phyloP scores from a whole-genome alignment of 225 moss, liverwort and hornwort species.

The Pseudisothecium myosuroides region DNA sequence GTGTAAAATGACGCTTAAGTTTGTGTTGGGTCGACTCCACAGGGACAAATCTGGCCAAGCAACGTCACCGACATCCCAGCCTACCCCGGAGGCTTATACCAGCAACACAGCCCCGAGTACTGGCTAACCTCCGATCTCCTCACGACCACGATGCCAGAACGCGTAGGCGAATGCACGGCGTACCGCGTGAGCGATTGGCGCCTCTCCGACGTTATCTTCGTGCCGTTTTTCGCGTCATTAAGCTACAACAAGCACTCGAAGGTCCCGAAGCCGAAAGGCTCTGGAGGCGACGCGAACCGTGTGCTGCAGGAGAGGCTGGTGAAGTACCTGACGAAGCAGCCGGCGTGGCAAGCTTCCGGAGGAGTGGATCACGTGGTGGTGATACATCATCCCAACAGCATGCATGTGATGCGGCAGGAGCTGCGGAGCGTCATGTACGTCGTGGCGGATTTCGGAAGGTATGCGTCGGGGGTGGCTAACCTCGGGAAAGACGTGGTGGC shows the following conservation, averaged over 20 bases:
- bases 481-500: conserved; percentile 37
- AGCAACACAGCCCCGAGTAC: conserved; percentile 71
- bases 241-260: conserved; percentile 46
- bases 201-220: conserved; percentile 47
- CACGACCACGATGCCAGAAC: conserved; percentile 27
- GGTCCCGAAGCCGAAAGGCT: neutral
- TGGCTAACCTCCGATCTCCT: conserved; percentile 62
- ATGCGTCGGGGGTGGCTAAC: conserved; percentile 4
- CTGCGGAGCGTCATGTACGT: conserved; percentile 27
- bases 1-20: neutral
- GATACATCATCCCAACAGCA: conserved; percentile 47
- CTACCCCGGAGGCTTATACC: conserved; percentile 59
- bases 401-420: neutral
- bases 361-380: conserved; percentile 32
- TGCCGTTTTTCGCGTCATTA: conserved; percentile 67
- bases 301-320: conserved; percentile 40
- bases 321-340: conserved; percentile 13
- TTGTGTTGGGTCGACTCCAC: neutral
- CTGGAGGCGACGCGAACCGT: neutral
- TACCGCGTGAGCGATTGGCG: conserved; percentile 38
- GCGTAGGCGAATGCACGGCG: conserved; percentile 41
- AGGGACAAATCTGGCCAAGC: conserved; percentile 39
- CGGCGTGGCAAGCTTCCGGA: conserved; percentile 30
- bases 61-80: conserved; percentile 29
- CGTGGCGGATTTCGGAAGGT: conserved; percentile 45